phyloP scores from a whole-genome alignment of 2,329 filamentous ascomycete species.

The Pseudovirgaria hyperparasitica region DNA sequence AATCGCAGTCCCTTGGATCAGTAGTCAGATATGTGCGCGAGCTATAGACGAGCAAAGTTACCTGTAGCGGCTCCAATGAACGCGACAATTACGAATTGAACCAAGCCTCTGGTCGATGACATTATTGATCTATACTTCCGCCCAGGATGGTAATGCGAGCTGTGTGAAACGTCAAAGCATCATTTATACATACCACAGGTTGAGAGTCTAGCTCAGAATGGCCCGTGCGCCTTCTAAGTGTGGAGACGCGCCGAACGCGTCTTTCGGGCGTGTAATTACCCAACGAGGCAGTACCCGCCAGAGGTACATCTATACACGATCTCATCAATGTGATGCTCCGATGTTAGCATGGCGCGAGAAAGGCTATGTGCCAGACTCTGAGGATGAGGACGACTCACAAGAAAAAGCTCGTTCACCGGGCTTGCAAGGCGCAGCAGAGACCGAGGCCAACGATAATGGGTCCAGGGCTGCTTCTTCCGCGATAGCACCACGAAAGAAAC shows the following conservation, averaged over 20 bases:
- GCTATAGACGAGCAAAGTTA: constrained; percentile 1
- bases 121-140: neutral
- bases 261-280: constrained; percentile 9
- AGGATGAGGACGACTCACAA: constrained; percentile 37
- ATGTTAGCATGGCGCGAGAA: constrained; percentile 38
- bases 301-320: constrained; percentile 8
- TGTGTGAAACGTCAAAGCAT: constrained; percentile 1
- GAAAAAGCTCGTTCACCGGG: too few species aligned
- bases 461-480: too few species aligned
- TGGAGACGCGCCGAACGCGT: constrained; percentile 6
- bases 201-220: neutral
- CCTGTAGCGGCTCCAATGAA: constrained; percentile 19
- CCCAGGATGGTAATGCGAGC: neutral
- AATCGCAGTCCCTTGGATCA: constrained; percentile 8
- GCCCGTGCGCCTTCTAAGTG: constrained; percentile 1
- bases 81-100: constrained; percentile 19
- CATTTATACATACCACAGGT: constrained; percentile 1
- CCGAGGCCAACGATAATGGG: constrained; percentile 3
- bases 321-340: constrained; percentile 22
- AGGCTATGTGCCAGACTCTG: constrained; percentile 38
- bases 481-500: too few species aligned
- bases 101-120: constrained; percentile 7
- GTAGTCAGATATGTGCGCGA: neutral
- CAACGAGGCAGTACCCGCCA: constrained; percentile 7
- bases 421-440: too few species aligned